phyloP scores from a whole-genome alignment of 1,284 basidiomycete genomes.

The Cystobasidium sp. region DNA sequence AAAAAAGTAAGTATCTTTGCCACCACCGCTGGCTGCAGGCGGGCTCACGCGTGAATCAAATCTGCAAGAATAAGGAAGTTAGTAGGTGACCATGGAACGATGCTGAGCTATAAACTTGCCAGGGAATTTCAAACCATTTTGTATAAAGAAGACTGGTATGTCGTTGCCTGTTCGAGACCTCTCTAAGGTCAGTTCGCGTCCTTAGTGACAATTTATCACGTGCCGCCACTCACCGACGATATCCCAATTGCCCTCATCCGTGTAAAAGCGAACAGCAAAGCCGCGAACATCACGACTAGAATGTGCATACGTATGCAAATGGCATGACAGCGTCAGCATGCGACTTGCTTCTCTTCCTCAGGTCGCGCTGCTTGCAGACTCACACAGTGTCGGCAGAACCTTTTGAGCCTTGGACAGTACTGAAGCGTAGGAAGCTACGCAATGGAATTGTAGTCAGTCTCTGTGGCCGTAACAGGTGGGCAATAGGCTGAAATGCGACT shows the following conservation, averaged over 20 bases:
- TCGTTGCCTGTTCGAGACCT: background rate
- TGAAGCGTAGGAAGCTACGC: constrained; percentile 72
- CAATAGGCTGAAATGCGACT: too few relatives aligned
- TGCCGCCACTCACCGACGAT: constrained; percentile 62
- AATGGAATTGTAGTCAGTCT: background rate
- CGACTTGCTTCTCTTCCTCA: too few relatives aligned
- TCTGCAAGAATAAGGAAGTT: background rate
- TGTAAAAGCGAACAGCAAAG: constrained; percentile 80
- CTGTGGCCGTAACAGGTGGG: too few relatives aligned
- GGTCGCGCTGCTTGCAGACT: too few relatives aligned
- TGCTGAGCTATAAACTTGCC: constrained; percentile 70
- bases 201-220: background rate
- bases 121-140: constrained; percentile 77
- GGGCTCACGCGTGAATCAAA: constrained; percentile 5
- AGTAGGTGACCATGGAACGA: constrained; percentile 54
- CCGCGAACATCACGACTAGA: constrained; percentile 71
- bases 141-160: constrained; percentile 33
- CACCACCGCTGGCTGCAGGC: background rate
- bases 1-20: background rate
- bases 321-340: background rate
- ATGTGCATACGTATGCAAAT: background rate
- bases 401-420: constrained; percentile 74
- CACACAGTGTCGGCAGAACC: constrained; percentile 75
- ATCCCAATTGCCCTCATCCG: constrained; percentile 78
- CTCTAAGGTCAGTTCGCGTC: background rate